Evolutionary conservation across 1,284 basidiomycete species (phyloP), one percentile per base, ranked within the genome.

Genomic region (Ceraceosorus guamensis): DNA sequence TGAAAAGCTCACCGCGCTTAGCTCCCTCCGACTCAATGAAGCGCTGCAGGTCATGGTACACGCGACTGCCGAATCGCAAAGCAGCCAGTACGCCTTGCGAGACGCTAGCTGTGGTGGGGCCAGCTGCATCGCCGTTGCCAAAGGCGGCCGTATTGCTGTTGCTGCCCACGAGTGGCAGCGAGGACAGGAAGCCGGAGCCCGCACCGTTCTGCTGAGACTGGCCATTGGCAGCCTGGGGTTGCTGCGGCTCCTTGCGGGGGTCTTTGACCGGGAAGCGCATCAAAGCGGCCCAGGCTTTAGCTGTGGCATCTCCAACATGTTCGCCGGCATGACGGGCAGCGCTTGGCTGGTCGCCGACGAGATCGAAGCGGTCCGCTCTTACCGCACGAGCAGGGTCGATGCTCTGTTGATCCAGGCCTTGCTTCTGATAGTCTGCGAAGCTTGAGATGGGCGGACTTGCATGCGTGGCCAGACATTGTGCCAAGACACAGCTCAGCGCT

Each of bases 401-500:
- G 48, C 52, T 51, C 53, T 64, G 59, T 33, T 59, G 60, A 48
- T 65, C 66, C 48, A 63, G 59, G 18, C 55, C 61, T 41, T 46
- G 52, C 60, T 66, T 62, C 51, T 66, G 56, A 48, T 50, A 55
- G 52, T 64, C 58, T 58, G 59, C 57, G 46, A 60, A 57, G 61
- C 63, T 56, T 43, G 65, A 54, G 55, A 65, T 55, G n/a, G 61
- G 57, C 10, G 63, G 62, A 30, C 59, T 55, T 24, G 60, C 60
- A 24, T 80, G 75, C n/a, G 82, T 79, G 6, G 80, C 81, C 47
- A 91, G 78, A 1, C 82, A 82, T 73, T 91, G 89, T 0, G 89
- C 86, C 13, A 91, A 80, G 14, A 88, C 81, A 1, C 87, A 89
- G 84, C 87, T 89, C 66, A 88, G 83, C 32, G 84, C 84, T 73